Evolutionary conservation across 2,329 filamentous ascomycete species (phyloP).

Genomic region (Fusarium incarnatum): DNA sequence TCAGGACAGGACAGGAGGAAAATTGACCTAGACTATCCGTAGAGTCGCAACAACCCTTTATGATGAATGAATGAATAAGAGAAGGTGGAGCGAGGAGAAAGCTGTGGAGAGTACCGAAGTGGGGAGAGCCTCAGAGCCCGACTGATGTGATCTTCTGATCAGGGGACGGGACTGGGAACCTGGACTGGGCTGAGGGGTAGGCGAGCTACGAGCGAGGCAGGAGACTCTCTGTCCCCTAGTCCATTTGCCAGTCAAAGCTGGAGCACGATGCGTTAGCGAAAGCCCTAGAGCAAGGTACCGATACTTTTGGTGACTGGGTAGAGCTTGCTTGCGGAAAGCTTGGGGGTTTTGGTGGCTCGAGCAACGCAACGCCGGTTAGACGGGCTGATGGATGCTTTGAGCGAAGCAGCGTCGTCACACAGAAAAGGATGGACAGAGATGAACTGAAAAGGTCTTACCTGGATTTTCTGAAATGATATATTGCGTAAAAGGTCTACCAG

Average conservation of each 20-base stretch:
- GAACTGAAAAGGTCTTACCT: slow-evolving; percentile 18
- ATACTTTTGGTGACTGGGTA: slow-evolving; percentile 33
- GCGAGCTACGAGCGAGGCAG: slow-evolving; percentile 17
- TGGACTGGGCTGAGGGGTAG: slow-evolving; percentile 31
- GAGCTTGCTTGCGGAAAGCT: slow-evolving; percentile 36
- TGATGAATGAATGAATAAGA: slow-evolving; percentile 28
- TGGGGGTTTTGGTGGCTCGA: slow-evolving; percentile 30
- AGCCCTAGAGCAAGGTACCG: slow-evolving; percentile 43
- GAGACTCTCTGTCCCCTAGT: slow-evolving; percentile 38
- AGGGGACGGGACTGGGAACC: slow-evolving; percentile 22
- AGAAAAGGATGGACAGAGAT: background rate
- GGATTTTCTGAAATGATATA: background rate
- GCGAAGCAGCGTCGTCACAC: slow-evolving; percentile 1
- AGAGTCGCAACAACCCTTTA: slow-evolving; percentile 29
- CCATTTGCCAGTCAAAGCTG: slow-evolving; percentile 41
- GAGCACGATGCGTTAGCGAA: slow-evolving; percentile 41
- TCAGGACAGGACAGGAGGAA: slow-evolving; percentile 19
- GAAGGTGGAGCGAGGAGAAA: slow-evolving; percentile 32
- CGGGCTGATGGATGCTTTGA: slow-evolving; percentile 4
- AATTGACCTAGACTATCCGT: slow-evolving; percentile 18
- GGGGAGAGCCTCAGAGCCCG: slow-evolving; percentile 33
- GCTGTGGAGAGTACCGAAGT: slow-evolving; percentile 34
- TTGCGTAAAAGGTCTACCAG: background rate
- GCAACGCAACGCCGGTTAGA: slow-evolving; percentile 8
- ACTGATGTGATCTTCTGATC: slow-evolving; percentile 40